Percentiles rank a stretch among this genome's conserved stretches.
Conservation (phyloP, 495 filamentous ascomycete species). For the Lophium mytilinum region DNA sequence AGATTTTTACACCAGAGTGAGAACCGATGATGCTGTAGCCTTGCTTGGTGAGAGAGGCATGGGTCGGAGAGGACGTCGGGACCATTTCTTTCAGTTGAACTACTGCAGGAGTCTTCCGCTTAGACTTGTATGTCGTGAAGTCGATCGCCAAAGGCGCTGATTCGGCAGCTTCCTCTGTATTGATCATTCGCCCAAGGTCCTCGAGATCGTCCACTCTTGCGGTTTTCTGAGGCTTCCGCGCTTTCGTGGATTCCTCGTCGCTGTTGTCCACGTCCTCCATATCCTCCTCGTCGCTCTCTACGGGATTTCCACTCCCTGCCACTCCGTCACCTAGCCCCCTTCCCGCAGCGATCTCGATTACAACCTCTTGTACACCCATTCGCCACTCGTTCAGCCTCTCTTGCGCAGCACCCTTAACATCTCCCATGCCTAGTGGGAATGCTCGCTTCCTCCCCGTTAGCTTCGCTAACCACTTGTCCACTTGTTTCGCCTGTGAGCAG, state of each 20-base stretch:
- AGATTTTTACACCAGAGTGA: slow-evolving; percentile 95
- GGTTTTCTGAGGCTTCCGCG: slow-evolving; percentile 34
- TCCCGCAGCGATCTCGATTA: slow-evolving; percentile 53
- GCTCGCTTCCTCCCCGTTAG: slow-evolving; percentile 72
- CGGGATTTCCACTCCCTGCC: slow-evolving; percentile 67
- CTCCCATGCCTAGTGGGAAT: slow-evolving; percentile 80
- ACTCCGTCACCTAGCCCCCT: slow-evolving; percentile 72
- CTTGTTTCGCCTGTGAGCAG: slow-evolving; percentile 78
- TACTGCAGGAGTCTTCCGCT: slow-evolving; percentile 34
- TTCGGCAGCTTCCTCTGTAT: slow-evolving; percentile 30
- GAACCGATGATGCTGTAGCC: slow-evolving; percentile 92
- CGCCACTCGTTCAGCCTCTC: slow-evolving; percentile 67
- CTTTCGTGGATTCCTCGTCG: slow-evolving; percentile 40
- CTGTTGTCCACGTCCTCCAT: slow-evolving; percentile 50
- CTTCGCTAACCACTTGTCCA: slow-evolving; percentile 94
- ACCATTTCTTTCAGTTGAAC: slow-evolving; percentile 79
- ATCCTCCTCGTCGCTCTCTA: slow-evolving; percentile 75
- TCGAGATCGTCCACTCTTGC: slow-evolving; percentile 67
- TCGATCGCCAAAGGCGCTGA: slow-evolving; percentile 65
- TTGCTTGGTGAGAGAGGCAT: slow-evolving; percentile 84
- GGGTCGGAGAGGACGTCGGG: slow-evolving; percentile 77
- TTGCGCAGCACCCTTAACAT: slow-evolving; percentile 65
- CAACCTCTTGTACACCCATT: slow-evolving; percentile 59
- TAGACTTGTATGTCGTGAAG: slow-evolving; percentile 60
- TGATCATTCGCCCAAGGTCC: slow-evolving; percentile 64